Conservation (phyloP, 352 stramenopile genomes). For the Globisporangium nodosum region DNA sequence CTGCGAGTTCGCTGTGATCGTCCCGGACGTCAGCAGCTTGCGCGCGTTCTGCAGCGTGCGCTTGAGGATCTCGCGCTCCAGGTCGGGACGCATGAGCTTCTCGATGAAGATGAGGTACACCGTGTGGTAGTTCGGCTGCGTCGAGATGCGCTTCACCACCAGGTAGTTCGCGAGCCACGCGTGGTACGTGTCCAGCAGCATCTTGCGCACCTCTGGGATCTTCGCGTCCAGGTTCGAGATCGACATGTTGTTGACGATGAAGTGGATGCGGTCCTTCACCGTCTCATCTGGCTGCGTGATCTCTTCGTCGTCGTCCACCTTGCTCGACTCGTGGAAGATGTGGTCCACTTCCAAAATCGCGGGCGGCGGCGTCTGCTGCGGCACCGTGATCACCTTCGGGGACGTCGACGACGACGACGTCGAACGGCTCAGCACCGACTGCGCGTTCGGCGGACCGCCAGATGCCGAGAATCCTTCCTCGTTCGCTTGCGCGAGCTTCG, state of each 20-base stretch:
- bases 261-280: slow-evolving; percentile 87
- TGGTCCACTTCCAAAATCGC: slow-evolving; percentile 69
- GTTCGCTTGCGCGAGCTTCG: slow-evolving; percentile 13
- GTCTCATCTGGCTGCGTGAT: slow-evolving; percentile 72
- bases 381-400: slow-evolving; percentile 31
- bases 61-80: slow-evolving; percentile 94
- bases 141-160: slow-evolving; percentile 98
- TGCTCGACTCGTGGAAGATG: slow-evolving; percentile 76
- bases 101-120: slow-evolving; percentile 98
- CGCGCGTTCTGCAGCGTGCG: slow-evolving; percentile 95
- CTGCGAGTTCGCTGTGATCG: slow-evolving; percentile 97
- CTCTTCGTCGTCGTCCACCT: slow-evolving; percentile 53
- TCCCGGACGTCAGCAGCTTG: slow-evolving; percentile 95
- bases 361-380: slow-evolving; percentile 33
- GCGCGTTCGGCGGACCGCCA: slow-evolving; percentile 8
- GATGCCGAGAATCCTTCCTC: slow-evolving; percentile 11
- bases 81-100: slow-evolving; percentile 89
- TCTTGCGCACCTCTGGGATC: slow-evolving; percentile 93
- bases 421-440: slow-evolving; percentile 39
- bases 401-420: slow-evolving; percentile 31
- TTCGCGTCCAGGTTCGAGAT: slow-evolving; percentile 75
- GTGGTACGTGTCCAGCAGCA: slow-evolving; percentile 93
- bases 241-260: slow-evolving; percentile 55
- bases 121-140: slow-evolving; percentile 98
- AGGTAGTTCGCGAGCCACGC: slow-evolving; percentile 98